Percentiles rank a stretch among this genome's conserved stretches.
Evolutionary conservation across 306 rosid genomes (phyloP).

Genomic region (Cercis canadensis): DNA sequence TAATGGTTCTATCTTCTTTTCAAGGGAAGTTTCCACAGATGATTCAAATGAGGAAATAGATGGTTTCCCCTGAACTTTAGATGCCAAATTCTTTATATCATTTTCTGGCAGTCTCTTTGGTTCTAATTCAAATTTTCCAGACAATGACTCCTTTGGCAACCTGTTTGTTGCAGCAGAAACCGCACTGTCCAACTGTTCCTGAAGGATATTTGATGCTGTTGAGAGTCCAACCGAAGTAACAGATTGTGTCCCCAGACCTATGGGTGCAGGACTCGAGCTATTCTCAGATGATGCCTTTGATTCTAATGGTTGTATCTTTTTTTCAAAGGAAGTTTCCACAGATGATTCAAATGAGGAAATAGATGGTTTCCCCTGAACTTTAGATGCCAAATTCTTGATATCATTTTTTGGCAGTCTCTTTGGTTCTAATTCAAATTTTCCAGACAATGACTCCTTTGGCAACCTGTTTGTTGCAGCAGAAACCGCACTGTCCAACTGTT

Average conservation of each 20-base stretch:
- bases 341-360: constrained; percentile 14
- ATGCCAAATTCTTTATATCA: constrained; percentile 21
- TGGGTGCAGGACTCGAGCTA: constrained; percentile 30
- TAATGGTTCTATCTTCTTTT: constrained; percentile 15
- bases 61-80: constrained; percentile 26
- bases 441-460: constrained; percentile 34
- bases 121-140: constrained; percentile 42
- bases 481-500: too few species aligned
- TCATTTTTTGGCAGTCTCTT: constrained; percentile 14
- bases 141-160: constrained; percentile 48
- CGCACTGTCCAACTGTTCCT: constrained; percentile 48
- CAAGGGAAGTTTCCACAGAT: not conserved
- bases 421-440: constrained; percentile 29
- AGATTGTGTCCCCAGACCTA: constrained; percentile 34
- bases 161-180: constrained; percentile 48
- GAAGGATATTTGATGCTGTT: constrained; percentile 56
- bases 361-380: constrained; percentile 29
- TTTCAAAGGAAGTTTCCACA: too few species aligned
- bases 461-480: too few species aligned
- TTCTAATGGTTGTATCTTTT: constrained; percentile 30
- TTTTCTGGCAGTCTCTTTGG: constrained; percentile 12
- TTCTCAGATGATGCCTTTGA: constrained; percentile 38
- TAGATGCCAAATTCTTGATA: constrained; percentile 22
- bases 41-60: constrained; percentile 22
- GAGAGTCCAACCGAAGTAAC: constrained; percentile 33